A percentile compares a stretch with the other conserved stretches of the same genome.
phyloP scores from a whole-genome alignment of 1,139 yeast species.

The Pichia norvegensis region DNA sequence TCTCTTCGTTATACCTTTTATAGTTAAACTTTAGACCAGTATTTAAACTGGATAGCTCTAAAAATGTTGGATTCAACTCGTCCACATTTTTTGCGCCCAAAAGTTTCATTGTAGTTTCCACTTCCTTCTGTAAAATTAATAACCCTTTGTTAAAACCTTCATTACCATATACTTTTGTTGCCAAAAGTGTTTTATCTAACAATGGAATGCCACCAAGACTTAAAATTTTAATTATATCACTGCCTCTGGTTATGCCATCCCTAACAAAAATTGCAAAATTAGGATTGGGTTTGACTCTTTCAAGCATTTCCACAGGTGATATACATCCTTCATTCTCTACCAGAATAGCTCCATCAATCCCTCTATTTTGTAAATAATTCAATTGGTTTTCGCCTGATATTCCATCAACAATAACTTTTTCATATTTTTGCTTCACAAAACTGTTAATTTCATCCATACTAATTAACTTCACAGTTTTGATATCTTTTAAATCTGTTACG shows the following conservation, averaged over 20 bases:
- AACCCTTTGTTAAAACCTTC: slow-evolving; percentile 48
- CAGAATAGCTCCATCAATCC: background rate
- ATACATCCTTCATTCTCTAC: background rate
- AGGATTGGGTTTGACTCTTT: background rate
- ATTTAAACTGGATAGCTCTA: slow-evolving; percentile 35
- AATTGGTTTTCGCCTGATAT: background rate
- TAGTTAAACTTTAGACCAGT: background rate
- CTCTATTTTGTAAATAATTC: background rate
- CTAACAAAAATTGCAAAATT: background rate
- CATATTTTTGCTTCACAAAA: background rate
- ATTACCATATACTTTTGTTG: slow-evolving; percentile 40
- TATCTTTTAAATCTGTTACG: background rate
- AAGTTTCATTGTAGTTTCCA: slow-evolving; percentile 45
- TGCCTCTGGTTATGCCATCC: background rate
- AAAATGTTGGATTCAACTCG: slow-evolving; percentile 36
- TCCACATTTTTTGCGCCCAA: slow-evolving; percentile 41
- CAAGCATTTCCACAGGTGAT: background rate
- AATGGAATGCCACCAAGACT: background rate
- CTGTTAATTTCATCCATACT: background rate
- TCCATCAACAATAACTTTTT: background rate
- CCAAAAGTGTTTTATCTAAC: background rate
- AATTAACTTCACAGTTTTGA: background rate
- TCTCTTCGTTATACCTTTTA: background rate
- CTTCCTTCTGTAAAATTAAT: slow-evolving; percentile 42
- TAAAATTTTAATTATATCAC: background rate